A percentile compares a stretch with the other conserved stretches of the same genome.
These are phyloP conservation scores for Termitomyces sp. DNA, from an alignment of 768 basidiomycete species.

Conservation along the genomic window DNA sequence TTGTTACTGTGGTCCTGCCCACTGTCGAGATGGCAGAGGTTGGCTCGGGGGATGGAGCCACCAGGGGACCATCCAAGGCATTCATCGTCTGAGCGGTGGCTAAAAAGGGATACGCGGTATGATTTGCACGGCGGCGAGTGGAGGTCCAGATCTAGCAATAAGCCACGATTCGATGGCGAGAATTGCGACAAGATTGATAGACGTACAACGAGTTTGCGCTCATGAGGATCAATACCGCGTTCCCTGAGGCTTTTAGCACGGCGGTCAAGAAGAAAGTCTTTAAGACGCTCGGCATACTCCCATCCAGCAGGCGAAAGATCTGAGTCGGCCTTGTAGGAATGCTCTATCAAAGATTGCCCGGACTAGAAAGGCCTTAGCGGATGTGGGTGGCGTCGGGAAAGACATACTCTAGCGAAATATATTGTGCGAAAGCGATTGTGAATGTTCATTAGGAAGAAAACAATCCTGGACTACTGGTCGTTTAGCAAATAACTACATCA, in stretches of 20 bases:
- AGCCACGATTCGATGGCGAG: background rate
- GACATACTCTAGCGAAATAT: conserved; percentile 87
- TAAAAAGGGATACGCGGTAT: conserved; percentile 95
- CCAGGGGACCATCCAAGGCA: conserved; percentile 7
- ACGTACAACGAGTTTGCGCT: conserved; percentile 63
- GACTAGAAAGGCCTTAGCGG: conserved; percentile 47
- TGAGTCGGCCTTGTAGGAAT: conserved; percentile 98
- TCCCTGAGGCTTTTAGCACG: conserved; percentile 72
- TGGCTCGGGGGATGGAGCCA: conserved; percentile 8
- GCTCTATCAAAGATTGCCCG: conserved; percentile 97
- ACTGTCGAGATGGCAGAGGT: conserved; percentile 1
- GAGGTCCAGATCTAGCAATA: conserved; percentile 89
- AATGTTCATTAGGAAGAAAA: conserved; percentile 99
- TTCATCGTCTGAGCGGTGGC: conserved; percentile 23
- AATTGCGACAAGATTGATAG: background rate
- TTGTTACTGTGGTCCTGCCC: conserved; percentile 5
- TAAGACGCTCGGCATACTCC: conserved; percentile 89
- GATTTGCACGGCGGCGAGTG: conserved; percentile 85
- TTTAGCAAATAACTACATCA: background rate
- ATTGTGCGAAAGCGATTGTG: conserved; percentile 91
- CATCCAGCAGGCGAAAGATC: conserved; percentile 93
- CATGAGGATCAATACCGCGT: conserved; percentile 55
- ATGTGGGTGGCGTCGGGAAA: background rate
- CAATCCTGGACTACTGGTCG: conserved; percentile 69
- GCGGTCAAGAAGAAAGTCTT: conserved; percentile 84